Base-by-base conservation (phyloP, 371 early-diverging fungal genomes). In the Funneliformis caledonium region DNA sequence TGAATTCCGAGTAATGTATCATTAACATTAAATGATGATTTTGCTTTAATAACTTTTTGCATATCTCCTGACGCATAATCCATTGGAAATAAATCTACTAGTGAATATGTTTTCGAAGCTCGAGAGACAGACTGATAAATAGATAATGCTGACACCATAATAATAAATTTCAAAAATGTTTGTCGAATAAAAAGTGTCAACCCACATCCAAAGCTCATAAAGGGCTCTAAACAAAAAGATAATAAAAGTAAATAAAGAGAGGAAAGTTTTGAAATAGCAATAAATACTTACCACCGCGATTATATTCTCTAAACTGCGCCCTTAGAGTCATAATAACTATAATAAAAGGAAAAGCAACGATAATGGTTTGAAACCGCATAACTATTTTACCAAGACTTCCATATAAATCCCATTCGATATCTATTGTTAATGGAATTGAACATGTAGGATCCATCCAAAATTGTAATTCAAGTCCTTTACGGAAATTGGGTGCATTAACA, bases 331-430 rank as follows among this genome's bases (percentile, higher is more conserved):
- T 77, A 22, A 91, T 84, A 5, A 92, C 92, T 76, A 91, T 89
- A 10, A 93, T 84, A 81, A 92, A 93, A 1, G 93, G 87, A 80
- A 94, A 88, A 0, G 91, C 89, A 14, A 92, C 86, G 42, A 94
- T 82, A 70, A 93, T 91, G 81, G 93, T 92, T 14, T 94, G 91
- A 72, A 93, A 91, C 43, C 95, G 87, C 80, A 92, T 93, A 8
- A 94, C 89, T 45, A 92, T 82, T 26, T 94, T 89, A 65, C 93
- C 93, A 50, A 93, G 84, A 78, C 93, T 92, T 19, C 93, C 92
- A 82, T 94, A 94, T 89, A 88, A 91, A 85, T 94, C 93, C 42
- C 94, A 86, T 1, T 84, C 82, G 42, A 94, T 80, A 37, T 88
- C 86, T 6, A 95, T 43, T 5, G 87, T 83, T 12, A 91, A 67